These are phyloP conservation scores for Curvularia eragrostidis DNA, from an alignment of 2,329 filamentous ascomycete genomes.

Conservation along the genomic window DNA sequence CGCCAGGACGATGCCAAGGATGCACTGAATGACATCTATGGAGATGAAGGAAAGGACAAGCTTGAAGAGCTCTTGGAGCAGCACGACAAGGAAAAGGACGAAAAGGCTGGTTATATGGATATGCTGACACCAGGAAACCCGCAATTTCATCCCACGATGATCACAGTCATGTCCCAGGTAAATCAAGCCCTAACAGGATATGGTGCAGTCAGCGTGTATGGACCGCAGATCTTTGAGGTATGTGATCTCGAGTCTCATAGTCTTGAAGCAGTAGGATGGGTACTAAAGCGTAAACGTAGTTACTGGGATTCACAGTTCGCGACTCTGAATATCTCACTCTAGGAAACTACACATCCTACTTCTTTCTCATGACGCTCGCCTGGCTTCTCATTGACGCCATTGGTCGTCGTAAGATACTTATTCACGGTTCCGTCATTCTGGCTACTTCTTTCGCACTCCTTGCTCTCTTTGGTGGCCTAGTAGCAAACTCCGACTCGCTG, in stretches of 20 bases:
- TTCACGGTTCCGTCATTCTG: constrained; percentile 60
- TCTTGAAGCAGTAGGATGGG: not conserved
- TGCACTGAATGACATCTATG: constrained; percentile 58
- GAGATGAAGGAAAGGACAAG: constrained; percentile 57
- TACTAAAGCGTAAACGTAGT: constrained; percentile 61
- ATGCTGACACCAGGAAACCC: constrained; percentile 63
- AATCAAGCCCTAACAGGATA: constrained; percentile 67
- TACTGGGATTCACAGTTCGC: constrained; percentile 62
- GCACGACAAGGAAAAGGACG: constrained; percentile 58
- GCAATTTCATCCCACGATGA: constrained; percentile 66
- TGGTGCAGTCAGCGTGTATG: constrained; percentile 67
- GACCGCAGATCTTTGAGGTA: constrained; percentile 66
- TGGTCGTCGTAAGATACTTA: constrained; percentile 61
- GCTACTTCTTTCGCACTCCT: constrained; percentile 60
- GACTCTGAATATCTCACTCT: constrained; percentile 64
- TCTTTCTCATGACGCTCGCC: constrained; percentile 66
- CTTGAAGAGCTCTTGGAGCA: constrained; percentile 60
- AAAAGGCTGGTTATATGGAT: constrained; percentile 60
- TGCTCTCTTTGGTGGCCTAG: constrained; percentile 59
- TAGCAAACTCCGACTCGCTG: constrained; percentile 48
- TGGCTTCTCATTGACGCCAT: constrained; percentile 66
- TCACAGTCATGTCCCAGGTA: constrained; percentile 68
- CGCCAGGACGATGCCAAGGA: constrained; percentile 59
- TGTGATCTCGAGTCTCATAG: not conserved
- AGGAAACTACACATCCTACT: constrained; percentile 67